Conservation (phyloP, 1,139 yeast species). For the Kurtzmaniella quercitrusa region DNA sequence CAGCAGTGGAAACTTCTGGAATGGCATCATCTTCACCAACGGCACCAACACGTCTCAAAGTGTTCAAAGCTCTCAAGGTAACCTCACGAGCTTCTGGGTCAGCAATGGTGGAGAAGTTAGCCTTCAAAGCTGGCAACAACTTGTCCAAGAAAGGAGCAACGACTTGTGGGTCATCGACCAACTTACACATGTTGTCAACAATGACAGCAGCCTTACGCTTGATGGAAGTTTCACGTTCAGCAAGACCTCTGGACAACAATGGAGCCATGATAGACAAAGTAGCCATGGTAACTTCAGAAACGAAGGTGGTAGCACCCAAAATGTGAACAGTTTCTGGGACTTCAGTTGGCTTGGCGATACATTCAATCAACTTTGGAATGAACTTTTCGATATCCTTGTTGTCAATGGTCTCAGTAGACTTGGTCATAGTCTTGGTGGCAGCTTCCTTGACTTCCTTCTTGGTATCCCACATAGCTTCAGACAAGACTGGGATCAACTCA, state of each 20-base stretch:
- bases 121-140: slow-evolving; percentile 92
- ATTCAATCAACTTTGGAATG: slow-evolving; percentile 94
- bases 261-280: slow-evolving; percentile 99
- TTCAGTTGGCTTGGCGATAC: slow-evolving; percentile 94
- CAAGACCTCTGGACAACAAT: slow-evolving; percentile 97
- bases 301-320: slow-evolving; percentile 99
- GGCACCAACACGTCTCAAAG: slow-evolving; percentile 98
- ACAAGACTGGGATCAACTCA: slow-evolving; percentile 94
- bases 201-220: slow-evolving; percentile 99
- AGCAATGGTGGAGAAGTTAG: slow-evolving; percentile 93
- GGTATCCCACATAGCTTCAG: slow-evolving; percentile 99
- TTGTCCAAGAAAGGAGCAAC: slow-evolving; percentile 98
- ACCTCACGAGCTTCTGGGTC: slow-evolving; percentile 99
- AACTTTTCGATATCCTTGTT: slow-evolving; percentile 99
- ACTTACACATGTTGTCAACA: slow-evolving; percentile 99
- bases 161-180: slow-evolving; percentile 99
- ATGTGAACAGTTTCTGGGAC: slow-evolving; percentile 98
- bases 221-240: slow-evolving; percentile 98
- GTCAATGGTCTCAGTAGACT: slow-evolving; percentile 95
- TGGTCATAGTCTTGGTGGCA: slow-evolving; percentile 92
- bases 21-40: slow-evolving; percentile 82
- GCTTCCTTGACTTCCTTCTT: slow-evolving; percentile 96
- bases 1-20: slow-evolving; percentile 98
- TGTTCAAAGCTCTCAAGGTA: slow-evolving; percentile 93
- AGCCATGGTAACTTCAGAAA: slow-evolving; percentile 99